Evolutionary conservation across 2,329 filamentous ascomycete genomes (phyloP).

Genomic region (Albifimbria verrucaria): DNA sequence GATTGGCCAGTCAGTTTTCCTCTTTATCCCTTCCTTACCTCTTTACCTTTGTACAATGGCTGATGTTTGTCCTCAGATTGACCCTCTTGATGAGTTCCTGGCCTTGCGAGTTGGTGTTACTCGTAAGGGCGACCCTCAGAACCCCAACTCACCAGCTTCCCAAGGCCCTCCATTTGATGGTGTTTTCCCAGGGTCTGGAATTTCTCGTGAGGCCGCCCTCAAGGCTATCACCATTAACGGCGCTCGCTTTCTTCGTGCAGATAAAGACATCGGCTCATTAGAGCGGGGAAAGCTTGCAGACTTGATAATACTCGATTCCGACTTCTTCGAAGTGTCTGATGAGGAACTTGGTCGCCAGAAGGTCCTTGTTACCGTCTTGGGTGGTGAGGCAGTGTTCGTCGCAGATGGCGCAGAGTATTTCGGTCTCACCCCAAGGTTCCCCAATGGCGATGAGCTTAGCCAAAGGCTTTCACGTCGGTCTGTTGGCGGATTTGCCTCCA

Average conservation of each 20-base stretch:
- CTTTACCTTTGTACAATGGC: neutral
- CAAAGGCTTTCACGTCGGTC: neutral
- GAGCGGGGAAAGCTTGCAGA: constrained; percentile 22
- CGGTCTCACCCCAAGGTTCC: constrained; percentile 17
- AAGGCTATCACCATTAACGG: constrained; percentile 19
- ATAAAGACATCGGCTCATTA: constrained; percentile 19
- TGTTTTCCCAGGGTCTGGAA: constrained; percentile 14
- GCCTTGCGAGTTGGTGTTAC: constrained; percentile 22
- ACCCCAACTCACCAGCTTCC: constrained; percentile 20
- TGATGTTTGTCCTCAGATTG: constrained; percentile 11
- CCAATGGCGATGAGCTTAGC: constrained; percentile 11
- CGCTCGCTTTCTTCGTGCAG: constrained; percentile 19
- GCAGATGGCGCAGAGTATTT: constrained; percentile 16
- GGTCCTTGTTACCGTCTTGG: constrained; percentile 23
- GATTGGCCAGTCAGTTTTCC: constrained; percentile 23
- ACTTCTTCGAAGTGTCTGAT: constrained; percentile 20
- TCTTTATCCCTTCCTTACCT: neutral
- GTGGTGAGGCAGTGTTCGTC: constrained; percentile 20
- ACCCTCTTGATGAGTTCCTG: constrained; percentile 23
- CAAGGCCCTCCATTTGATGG: constrained; percentile 14
- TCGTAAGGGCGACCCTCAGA: constrained; percentile 18
- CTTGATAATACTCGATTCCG: constrained; percentile 18
- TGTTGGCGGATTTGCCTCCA: neutral
- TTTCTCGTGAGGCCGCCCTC: constrained; percentile 17
- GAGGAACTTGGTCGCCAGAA: constrained; percentile 19